Evolutionary conservation across 129 eudicot species (phyloP).

Genomic region (Apium graveolens): DNA sequence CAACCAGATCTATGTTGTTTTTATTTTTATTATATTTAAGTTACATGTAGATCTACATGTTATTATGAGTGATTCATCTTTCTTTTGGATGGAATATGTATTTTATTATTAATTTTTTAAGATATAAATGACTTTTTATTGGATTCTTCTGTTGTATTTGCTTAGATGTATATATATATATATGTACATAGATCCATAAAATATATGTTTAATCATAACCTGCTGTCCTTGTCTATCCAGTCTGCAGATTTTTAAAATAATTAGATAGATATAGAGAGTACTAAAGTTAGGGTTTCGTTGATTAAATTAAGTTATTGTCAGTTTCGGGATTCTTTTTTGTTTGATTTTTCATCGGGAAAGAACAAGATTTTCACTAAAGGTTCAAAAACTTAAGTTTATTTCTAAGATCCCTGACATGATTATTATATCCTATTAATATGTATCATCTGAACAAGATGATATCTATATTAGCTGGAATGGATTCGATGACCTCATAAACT

Average conservation of each 20-base stretch:
- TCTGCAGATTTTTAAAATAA: conserved; percentile 1
- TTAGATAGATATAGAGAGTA: not conserved
- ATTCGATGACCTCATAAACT: not conserved
- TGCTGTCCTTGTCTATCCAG: not conserved
- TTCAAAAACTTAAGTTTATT: not conserved
- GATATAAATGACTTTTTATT: not conserved
- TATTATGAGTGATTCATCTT: not conserved
- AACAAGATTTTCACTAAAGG: not conserved
- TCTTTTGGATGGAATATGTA: not conserved
- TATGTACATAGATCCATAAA: not conserved
- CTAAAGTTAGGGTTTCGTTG: not conserved
- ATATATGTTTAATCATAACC: not conserved
- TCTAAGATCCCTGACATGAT: not conserved
- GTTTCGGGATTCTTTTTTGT: not conserved
- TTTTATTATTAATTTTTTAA: not conserved
- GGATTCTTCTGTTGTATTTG: not conserved
- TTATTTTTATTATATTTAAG: not conserved
- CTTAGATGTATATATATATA: not conserved
- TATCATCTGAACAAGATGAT: not conserved
- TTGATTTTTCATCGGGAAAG: conserved; percentile 4
- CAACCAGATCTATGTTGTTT: not conserved
- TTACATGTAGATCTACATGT: not conserved
- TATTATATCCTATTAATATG: not conserved
- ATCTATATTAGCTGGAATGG: not conserved
- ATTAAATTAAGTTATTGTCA: not conserved